A percentile compares a stretch with the other conserved stretches of the same genome.
phyloP scores from a whole-genome alignment of 2,329 filamentous ascomycete genomes.

The Sphaerulina musiva region DNA sequence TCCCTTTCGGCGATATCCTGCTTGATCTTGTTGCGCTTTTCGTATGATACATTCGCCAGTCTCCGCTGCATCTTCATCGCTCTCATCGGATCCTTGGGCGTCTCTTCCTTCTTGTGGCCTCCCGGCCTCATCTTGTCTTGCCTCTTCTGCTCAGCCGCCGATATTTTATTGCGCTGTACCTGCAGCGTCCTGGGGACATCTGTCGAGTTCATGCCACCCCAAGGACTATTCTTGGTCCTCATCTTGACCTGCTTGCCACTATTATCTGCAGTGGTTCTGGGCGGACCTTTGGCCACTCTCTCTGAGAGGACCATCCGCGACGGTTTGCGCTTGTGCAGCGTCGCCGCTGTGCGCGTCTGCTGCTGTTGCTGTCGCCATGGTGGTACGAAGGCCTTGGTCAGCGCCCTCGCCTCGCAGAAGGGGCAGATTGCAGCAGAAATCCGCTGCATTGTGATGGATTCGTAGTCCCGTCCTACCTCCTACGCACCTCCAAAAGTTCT shows the following conservation, averaged over 20 bases:
- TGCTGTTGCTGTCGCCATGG: conserved; percentile 35
- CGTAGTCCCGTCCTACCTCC: no score
- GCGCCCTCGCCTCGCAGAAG: conserved; percentile 37
- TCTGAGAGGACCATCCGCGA: conserved; percentile 49
- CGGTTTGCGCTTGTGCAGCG: conserved; percentile 40
- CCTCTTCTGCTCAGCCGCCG: conserved; percentile 40
- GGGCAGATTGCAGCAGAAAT: conserved; percentile 33
- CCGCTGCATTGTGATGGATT: conserved; percentile 25
- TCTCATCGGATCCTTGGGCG: conserved; percentile 56
- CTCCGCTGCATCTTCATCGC: conserved; percentile 91
- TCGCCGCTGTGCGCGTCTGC: conserved; percentile 37
- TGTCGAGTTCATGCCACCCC: conserved; percentile 54
- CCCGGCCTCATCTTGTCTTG: conserved; percentile 50
- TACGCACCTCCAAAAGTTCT: no score
- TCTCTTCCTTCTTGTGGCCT: conserved; percentile 38
- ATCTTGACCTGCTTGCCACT: conserved; percentile 29
- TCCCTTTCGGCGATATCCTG: conserved; percentile 58
- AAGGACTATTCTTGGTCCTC: conserved; percentile 47
- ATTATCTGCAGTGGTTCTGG: conserved; percentile 11
- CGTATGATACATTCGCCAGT: conserved; percentile 70
- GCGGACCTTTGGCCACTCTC: conserved; percentile 35
- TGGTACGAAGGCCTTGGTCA: conserved; percentile 24
- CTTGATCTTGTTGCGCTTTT: conserved; percentile 57
- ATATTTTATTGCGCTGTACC: conserved; percentile 28
- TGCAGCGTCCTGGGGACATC: conserved; percentile 28